These are phyloP conservation scores for Ramaria rubella DNA, from an alignment of 768 basidiomycete species.

Conservation along the genomic window DNA sequence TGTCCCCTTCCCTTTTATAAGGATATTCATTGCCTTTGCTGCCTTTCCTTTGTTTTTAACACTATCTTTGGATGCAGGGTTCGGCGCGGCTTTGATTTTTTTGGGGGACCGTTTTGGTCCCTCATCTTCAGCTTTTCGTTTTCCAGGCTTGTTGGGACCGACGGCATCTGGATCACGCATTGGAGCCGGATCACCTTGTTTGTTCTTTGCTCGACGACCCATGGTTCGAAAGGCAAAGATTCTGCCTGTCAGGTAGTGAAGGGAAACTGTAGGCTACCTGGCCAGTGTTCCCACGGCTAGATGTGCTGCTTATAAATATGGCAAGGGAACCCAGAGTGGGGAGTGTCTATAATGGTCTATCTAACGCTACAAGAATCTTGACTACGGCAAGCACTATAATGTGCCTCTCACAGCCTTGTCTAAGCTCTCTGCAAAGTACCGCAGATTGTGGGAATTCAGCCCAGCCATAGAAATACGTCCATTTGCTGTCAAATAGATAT, in stretches of 20 bases:
- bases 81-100: slow-evolving; percentile 36
- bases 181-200: slow-evolving; percentile 67
- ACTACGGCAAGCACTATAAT: slow-evolving; percentile 21
- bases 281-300: not conserved
- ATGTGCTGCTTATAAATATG: not conserved
- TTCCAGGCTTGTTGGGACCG: slow-evolving; percentile 53
- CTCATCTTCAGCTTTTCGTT: slow-evolving; percentile 57
- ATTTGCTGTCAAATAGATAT: slow-evolving; percentile 81
- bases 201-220: slow-evolving; percentile 83
- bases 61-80: slow-evolving; percentile 16
- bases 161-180: slow-evolving; percentile 32
- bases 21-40: too few species aligned
- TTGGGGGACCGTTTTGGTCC: slow-evolving; percentile 37
- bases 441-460: slow-evolving; percentile 72
- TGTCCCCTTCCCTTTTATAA: slow-evolving; percentile 13
- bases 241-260: not conserved
- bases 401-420: slow-evolving; percentile 58
- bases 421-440: slow-evolving; percentile 62
- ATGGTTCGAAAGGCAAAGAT: slow-evolving; percentile 32
- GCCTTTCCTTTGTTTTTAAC: slow-evolving; percentile 17
- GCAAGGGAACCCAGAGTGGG: not conserved
- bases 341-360: not conserved
- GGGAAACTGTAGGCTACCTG: too few species aligned
- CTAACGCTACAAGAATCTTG: not conserved
- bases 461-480: slow-evolving; percentile 96